Base-by-base conservation (phyloP, 1,284 basidiomycete genomes). In the Erythrobasidium hasegawianum region DNA sequence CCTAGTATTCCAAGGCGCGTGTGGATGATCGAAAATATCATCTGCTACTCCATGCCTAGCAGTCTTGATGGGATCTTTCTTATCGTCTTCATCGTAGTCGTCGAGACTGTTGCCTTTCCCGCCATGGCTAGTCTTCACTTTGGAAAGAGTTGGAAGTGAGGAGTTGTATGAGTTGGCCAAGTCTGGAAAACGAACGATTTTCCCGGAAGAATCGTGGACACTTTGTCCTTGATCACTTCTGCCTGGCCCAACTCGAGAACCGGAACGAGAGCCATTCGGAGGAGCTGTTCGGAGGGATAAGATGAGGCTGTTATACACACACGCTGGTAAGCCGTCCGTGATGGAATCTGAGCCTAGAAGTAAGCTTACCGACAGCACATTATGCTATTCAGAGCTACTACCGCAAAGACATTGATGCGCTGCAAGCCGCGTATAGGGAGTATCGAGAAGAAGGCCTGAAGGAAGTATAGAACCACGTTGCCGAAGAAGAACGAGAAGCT, bases 281-380 rank as follows among this genome's bases (percentile, higher is more conserved):
- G 53, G 61, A 53, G 38, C 43, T 39, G 40, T 24, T 41, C 59
- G 59, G 14, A 64, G 54, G 13, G 61, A 27, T 16, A 56, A 20
- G 16, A 56, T 39, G 20, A 64, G 29, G 27, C 54, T 56, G n/a
- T 20, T 26, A 10, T 10, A 22, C 5, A 18, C 22, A 2, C 1
- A 29, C 45, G 10, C 18, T 29, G 1, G 8, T 9, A 2, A 39
- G 33, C 33, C 16, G 33, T n/a, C n/a, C 8, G 24, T 20, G 8
- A 24, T 11, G 2, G 2, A 41, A 27, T 18, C 5, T 38, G 2
- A 53, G 2, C 40, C 41, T 24, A 18, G 40, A 53, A 18, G 13
- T n/a, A 22, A 8, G 43, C 59, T 41, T 26, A 64, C 61, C 61
- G 61, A 26, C 61, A 64, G 61, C 53, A 55, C 53, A 56, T 56